phyloP scores from a whole-genome alignment of 1,284 basidiomycete species.

The Malassezia cuniculi region DNA sequence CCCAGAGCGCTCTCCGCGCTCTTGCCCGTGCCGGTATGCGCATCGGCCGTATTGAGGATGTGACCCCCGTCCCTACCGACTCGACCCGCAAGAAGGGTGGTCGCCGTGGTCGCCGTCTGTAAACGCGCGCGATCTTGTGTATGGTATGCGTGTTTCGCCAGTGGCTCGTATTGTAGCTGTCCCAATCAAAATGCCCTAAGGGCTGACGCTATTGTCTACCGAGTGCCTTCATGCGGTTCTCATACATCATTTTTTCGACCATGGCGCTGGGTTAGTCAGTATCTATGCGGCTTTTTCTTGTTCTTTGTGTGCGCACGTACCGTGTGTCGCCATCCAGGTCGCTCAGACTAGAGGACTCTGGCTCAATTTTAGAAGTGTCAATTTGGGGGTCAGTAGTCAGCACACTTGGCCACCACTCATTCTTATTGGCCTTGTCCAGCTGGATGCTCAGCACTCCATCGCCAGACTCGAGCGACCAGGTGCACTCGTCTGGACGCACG shows the following conservation, averaged over 20 bases:
- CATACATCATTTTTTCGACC: slow-evolving; percentile 99
- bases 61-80: slow-evolving; percentile 93
- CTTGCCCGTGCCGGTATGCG: slow-evolving; percentile 97
- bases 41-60: slow-evolving; percentile 83
- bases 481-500: slow-evolving; percentile 89
- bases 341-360: slow-evolving; percentile 85
- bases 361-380: slow-evolving; percentile 90
- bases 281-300: not conserved
- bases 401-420: slow-evolving; percentile 96
- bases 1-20: slow-evolving; percentile 92
- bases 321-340: slow-evolving; percentile 87
- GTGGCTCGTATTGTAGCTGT: not conserved
- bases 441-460: slow-evolving; percentile 65
- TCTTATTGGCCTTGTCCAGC: slow-evolving; percentile 72
- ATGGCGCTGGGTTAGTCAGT: slow-evolving; percentile 56
- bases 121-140: slow-evolving; percentile 18
- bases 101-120: slow-evolving; percentile 97
- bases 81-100: slow-evolving; percentile 98
- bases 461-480: slow-evolving; percentile 90
- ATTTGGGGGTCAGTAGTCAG: slow-evolving; percentile 89
- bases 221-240: not conserved
- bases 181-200: too few species aligned
- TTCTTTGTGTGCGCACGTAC: too few species aligned
- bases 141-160: not conserved
- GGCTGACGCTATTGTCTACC: slow-evolving; percentile 72